A percentile compares a stretch with the other conserved stretches of the same genome.
These are phyloP conservation scores for Talaromyces proteolyticus DNA, from an alignment of 495 filamentous ascomycete species.

Conservation along the genomic window DNA sequence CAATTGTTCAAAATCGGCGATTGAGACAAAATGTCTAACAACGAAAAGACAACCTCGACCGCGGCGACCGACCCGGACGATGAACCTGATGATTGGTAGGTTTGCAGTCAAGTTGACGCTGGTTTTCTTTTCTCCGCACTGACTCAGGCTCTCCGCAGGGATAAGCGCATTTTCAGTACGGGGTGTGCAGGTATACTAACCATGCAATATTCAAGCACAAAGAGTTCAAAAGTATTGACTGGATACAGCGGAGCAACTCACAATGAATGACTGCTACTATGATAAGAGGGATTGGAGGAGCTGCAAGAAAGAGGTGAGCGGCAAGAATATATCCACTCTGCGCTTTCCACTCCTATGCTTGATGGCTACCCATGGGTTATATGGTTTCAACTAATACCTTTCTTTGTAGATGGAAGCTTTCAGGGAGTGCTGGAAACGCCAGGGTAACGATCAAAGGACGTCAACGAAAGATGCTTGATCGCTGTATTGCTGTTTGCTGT, in stretches of 20 bases:
- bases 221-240: not conserved
- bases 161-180: conserved; percentile 96
- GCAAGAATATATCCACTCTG: too few relatives aligned
- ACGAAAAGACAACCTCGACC: conserved; percentile 20
- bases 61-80: conserved; percentile 53
- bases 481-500: not conserved
- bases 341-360: conserved; percentile 6
- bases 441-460: conserved; percentile 83
- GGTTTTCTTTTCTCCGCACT: conserved; percentile 12
- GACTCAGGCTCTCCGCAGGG: conserved; percentile 44
- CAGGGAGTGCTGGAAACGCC: conserved; percentile 84
- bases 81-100: conserved; percentile 93
- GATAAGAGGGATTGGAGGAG: conserved; percentile 94
- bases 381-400: not conserved
- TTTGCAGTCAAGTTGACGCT: not conserved
- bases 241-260: conserved; percentile 71
- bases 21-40: conserved; percentile 27
- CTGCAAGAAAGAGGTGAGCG: conserved; percentile 83
- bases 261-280: conserved; percentile 91
- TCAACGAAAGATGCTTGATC: conserved; percentile 55
- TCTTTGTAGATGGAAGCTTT: conserved; percentile 89
- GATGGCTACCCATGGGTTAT: conserved; percentile 6
- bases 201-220: not conserved
- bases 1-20: not conserved
- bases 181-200: conserved; percentile 72